phyloP scores from a whole-genome alignment of 306 rosid genomes.

The Betula pendula region DNA sequence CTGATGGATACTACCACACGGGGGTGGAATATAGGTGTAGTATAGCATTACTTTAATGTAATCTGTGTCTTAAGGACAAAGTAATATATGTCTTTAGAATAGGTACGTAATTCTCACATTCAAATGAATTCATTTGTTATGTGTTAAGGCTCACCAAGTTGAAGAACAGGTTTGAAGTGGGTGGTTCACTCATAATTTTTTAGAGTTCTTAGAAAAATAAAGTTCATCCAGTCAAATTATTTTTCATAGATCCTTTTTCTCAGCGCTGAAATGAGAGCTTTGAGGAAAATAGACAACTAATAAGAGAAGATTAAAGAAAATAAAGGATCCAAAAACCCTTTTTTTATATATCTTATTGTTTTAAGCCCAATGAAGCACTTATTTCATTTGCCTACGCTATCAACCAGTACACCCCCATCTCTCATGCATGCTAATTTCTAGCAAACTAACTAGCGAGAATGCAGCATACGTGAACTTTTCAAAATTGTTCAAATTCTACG shows the following conservation, averaged over 20 bases:
- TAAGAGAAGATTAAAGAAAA: background rate
- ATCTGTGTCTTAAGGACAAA: too few species aligned
- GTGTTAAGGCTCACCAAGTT: too few species aligned
- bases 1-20: too few species aligned
- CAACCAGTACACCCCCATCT: background rate
- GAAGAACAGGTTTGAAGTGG: too few species aligned
- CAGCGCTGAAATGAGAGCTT: background rate
- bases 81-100: too few species aligned
- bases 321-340: background rate
- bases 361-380: background rate
- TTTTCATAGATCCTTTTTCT: constrained; percentile 15
- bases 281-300: constrained; percentile 16
- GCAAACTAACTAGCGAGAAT: constrained; percentile 45
- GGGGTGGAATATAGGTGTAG: too few species aligned
- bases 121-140: too few species aligned
- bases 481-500: background rate
- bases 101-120: too few species aligned
- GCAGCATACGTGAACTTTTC: constrained; percentile 44
- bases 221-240: background rate
- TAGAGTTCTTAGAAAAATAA: background rate
- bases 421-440: constrained; percentile 19
- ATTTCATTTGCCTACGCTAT: background rate
- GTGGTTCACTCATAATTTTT: background rate
- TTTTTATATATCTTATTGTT: background rate
- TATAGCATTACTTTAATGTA: too few species aligned